Evolutionary conservation across 2,329 filamentous ascomycete genomes (phyloP).

Genomic region (Daldinia sp.): DNA sequence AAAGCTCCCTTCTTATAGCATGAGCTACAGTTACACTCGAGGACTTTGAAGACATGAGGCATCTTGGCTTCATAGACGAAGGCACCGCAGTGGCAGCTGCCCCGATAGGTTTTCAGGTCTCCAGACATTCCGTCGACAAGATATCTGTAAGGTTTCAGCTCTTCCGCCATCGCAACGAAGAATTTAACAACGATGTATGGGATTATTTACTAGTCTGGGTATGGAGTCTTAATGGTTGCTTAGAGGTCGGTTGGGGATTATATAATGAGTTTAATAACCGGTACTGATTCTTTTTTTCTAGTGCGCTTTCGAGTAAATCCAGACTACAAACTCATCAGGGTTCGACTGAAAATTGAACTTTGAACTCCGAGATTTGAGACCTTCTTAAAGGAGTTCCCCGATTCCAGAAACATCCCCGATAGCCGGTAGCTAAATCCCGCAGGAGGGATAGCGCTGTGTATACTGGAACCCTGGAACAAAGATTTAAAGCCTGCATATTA

Average conservation of each 20-base stretch:
- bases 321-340: conserved; percentile 1
- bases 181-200: conserved; percentile 5
- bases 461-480: neutral
- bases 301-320: neutral
- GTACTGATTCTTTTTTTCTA: neutral
- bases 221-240: conserved; percentile 2
- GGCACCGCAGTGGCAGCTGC: conserved; percentile 69
- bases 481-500: neutral
- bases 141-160: conserved; percentile 6
- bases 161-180: conserved; percentile 41
- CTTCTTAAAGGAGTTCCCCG: conserved; percentile 12
- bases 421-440: conserved; percentile 9
- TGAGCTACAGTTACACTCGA: conserved; percentile 76
- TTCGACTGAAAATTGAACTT: neutral
- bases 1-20: conserved; percentile 65
- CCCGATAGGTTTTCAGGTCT: conserved; percentile 60
- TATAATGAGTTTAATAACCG: conserved; percentile 1
- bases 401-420: conserved; percentile 3
- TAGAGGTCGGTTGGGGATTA: neutral
- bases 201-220: neutral
- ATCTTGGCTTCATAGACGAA: conserved; percentile 65
- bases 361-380: neutral
- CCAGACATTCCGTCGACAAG: conserved; percentile 42
- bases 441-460: conserved; percentile 4
- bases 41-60: conserved; percentile 68